Base-by-base conservation (phyloP, 2,329 filamentous ascomycete genomes). In the Arthrinium phaeospermum region DNA sequence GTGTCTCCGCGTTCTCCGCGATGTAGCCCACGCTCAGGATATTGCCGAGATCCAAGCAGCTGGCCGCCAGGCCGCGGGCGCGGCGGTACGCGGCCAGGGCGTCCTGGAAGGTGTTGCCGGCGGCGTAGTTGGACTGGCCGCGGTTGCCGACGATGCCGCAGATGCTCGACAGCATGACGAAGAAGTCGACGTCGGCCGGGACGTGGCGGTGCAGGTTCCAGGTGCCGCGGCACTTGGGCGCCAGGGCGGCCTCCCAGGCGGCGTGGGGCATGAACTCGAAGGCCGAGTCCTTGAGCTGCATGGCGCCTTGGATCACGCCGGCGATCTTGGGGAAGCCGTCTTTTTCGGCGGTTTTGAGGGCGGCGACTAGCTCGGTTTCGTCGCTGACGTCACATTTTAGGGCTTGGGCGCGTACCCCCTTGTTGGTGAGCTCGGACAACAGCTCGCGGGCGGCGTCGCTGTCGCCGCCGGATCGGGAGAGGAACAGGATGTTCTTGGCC, bases 211-310 rank as follows among this genome's bases (percentile, higher is more conserved):
- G 82, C 0, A 85, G 76, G 72, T 85, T 85, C 77, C 78, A 82
- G 4, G 80, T 78, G 5, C 80, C 76, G 22, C 76, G 70, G 68
- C 82, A 76, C 71, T 86, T 85, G 75, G 87, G 86, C 37, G 80
- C 79, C 0, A 87, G 82, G 0, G 84, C 75, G 1, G 71, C 71
- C 8, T 73, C 70, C 80, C 80, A 83, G 12, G 80, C 72, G 2
- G 72, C 69, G 53, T 74, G 70, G 3, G 74, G 77, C 80, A 83
- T 82, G 45, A 74, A 73, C 30, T 75, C 71, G 49, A 78, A 74
- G 22, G 71, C 64, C 14, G 47, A 67, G 46, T 75, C 75, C 46
- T 67, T 46, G 7, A 71, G 70, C 53, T 71, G 47, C 68, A 70
- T 70, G 16, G 68, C 68, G 46, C 68, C 68, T 4, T 70, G 68